Base-by-base conservation (phyloP, 768 basidiomycete species). In the Leucocoprinus leucothites region DNA sequence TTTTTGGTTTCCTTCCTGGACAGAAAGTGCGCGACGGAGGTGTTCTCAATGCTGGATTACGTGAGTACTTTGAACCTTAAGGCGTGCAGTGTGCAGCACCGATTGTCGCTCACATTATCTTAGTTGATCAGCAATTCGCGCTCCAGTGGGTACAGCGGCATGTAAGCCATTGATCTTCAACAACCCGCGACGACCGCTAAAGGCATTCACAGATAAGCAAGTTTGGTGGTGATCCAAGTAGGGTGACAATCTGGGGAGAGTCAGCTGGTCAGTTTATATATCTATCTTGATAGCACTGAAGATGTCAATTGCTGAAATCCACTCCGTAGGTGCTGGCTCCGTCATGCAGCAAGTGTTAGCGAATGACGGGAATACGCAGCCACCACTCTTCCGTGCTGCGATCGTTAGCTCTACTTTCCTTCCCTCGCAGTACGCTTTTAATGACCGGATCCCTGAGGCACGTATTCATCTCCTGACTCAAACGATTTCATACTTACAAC, bases 331-430 rank as follows among this genome's bases (percentile, higher is more conserved):
- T 52, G 80, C 74, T 40, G 79, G 78, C 2, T 80, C 79, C 1
- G 78, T 81, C 7, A 25, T 81, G 3, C 79, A 81, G 51, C 79
- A 81, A 28, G 45, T 79, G 1, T 61, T 81, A 22, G 79, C 80
- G 8, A 67, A 79, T 35, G 69, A 67, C 16, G 79, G 80, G n/a
- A 66, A 71, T 34, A 81, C 78, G 1, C 57, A 65, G 6, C 78
- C 79, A 1, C 70, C 72, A 3, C 65, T 80, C 0, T 81, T 80
- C 62, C 64, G 68, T 47, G 67, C 58, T 14, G 78, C 71, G 1
- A 77, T 81, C 9, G 68, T 74, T 16, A 80, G 76, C 60, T 81
- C 80, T 0, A 65, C 63, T 0, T 78, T 67, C 57, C 56, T 81
- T 3, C 75, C 79, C 0, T 72, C 77, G 0, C 79, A 80, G 49